Percentiles rank a stretch among this genome's conserved stretches.
phyloP scores from a whole-genome alignment of 805 yeast genomes.

The Kurtzmaniella cleridarum region DNA sequence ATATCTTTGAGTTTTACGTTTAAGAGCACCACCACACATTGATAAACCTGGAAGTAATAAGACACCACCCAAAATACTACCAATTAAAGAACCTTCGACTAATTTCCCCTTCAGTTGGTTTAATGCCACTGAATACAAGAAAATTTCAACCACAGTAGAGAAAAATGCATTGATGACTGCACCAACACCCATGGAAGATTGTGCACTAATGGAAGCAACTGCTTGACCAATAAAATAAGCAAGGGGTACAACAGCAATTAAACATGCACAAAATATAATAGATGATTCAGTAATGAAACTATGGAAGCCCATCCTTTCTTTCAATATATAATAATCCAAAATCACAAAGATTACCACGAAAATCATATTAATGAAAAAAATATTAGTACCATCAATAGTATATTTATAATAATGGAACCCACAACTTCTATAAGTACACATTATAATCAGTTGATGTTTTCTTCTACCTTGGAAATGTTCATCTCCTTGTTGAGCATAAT shows the following conservation, averaged over 20 bases:
- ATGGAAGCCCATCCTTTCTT: conserved; percentile 34
- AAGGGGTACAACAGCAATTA: conserved; percentile 82
- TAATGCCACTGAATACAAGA: conserved; percentile 86
- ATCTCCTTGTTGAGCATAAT: conserved; percentile 27
- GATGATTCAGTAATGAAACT: conserved; percentile 54
- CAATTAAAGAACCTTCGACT: conserved; percentile 95
- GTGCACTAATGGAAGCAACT: conserved; percentile 98
- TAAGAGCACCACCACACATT: conserved; percentile 96
- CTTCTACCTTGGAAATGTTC: conserved; percentile 20
- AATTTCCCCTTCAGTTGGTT: conserved; percentile 77
- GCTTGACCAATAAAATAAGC: conserved; percentile 98
- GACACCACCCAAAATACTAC: conserved; percentile 90
- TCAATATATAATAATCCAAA: conserved; percentile 63
- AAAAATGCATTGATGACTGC: conserved; percentile 97
- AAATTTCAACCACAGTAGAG: conserved; percentile 92
- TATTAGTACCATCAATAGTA: conserved; percentile 94
- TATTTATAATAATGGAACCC: conserved; percentile 93
- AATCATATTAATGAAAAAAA: conserved; percentile 81
- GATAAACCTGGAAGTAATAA: conserved; percentile 87
- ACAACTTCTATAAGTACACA: conserved; percentile 88
- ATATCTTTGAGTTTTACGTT: conserved; percentile 87
- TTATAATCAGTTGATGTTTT: conserved; percentile 56
- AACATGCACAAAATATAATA: conserved; percentile 65
- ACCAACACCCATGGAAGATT: conserved; percentile 97
- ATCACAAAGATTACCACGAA: conserved; percentile 79